These are phyloP conservation scores for Alternaria sp. DNA, from an alignment of 2,329 filamentous ascomycete species.

Conservation along the genomic window DNA sequence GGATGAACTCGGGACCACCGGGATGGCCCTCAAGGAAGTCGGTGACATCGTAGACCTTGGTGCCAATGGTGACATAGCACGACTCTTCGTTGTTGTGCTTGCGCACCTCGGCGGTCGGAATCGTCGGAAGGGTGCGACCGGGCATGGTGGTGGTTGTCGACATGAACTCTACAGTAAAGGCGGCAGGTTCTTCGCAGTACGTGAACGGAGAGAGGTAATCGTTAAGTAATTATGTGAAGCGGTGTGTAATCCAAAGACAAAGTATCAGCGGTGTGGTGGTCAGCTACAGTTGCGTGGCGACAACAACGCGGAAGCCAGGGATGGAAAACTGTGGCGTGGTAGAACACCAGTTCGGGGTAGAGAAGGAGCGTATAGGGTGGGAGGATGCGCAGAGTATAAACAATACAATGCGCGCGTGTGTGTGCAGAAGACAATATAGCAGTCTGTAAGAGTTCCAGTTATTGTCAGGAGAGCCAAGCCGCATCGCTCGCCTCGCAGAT, in stretches of 20 bases:
- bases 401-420: background rate
- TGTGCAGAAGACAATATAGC: conserved; percentile 15
- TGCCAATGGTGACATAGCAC: conserved; percentile 91
- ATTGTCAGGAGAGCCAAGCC: conserved; percentile 35
- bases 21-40: conserved; percentile 91
- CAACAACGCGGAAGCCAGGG: background rate
- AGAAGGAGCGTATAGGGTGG: conserved; percentile 29
- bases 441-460: conserved; percentile 8
- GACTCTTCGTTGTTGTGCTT: conserved; percentile 81
- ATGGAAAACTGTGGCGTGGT: background rate
- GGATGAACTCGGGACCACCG: conserved; percentile 85
- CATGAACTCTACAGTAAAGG: conserved; percentile 10
- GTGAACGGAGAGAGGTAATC: background rate
- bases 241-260: background rate
- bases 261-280: conserved; percentile 3
- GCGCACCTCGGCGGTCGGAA: conserved; percentile 82
- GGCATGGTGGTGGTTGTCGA: conserved; percentile 68
- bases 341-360: background rate
- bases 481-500: conserved; percentile 20
- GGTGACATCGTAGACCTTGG: conserved; percentile 94
- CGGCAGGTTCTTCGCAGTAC: background rate
- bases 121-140: conserved; percentile 80
- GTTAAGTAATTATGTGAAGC: background rate
- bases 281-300: conserved; percentile 9
- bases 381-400: conserved; percentile 6